A percentile compares a stretch with the other conserved stretches of the same genome.
These are phyloP conservation scores for Aspergillus sp. DNA, from an alignment of 2,329 filamentous ascomycete genomes.

Conservation along the genomic window DNA sequence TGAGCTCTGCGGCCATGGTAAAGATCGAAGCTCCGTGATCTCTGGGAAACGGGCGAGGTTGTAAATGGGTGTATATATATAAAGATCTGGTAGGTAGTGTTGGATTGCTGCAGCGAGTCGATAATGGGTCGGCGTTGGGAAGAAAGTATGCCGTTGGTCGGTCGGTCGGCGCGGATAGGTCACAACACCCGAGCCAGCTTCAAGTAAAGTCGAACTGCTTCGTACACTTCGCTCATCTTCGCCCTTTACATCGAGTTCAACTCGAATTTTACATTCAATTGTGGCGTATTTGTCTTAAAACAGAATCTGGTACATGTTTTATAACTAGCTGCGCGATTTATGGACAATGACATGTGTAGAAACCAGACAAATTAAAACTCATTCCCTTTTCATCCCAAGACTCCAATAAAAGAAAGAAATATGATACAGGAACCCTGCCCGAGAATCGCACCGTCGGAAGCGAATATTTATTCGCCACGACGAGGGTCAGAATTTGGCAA, in stretches of 20 bases:
- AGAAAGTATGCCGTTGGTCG: not conserved
- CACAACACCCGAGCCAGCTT: conserved; percentile 3
- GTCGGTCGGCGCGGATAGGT: conserved; percentile 1
- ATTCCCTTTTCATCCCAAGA: conserved; percentile 41
- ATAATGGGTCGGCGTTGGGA: not conserved
- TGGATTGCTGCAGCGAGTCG: not conserved
- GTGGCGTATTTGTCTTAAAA: not conserved
- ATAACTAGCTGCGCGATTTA: not conserved
- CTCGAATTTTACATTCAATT: not conserved
- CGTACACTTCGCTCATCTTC: not conserved
- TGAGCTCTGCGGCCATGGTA: conserved; percentile 45
- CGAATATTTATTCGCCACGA: not conserved
- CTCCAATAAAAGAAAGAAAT: conserved; percentile 36
- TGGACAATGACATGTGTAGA: conserved; percentile 5
- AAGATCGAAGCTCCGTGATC: not conserved
- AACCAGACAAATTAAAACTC: conserved; percentile 16
- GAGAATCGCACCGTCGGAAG: conserved; percentile 10
- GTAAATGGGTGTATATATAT: not conserved
- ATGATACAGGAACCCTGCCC: conserved; percentile 42
- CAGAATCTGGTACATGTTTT: not conserved
- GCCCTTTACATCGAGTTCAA: not conserved
- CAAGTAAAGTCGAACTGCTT: not conserved
- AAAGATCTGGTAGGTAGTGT: not conserved
- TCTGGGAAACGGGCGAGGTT: not conserved
- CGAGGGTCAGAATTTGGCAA: conserved; percentile 15